These are phyloP conservation scores for Penicillium mononematosum DNA, from an alignment of 495 filamentous ascomycete genomes.

Conservation along the genomic window DNA sequence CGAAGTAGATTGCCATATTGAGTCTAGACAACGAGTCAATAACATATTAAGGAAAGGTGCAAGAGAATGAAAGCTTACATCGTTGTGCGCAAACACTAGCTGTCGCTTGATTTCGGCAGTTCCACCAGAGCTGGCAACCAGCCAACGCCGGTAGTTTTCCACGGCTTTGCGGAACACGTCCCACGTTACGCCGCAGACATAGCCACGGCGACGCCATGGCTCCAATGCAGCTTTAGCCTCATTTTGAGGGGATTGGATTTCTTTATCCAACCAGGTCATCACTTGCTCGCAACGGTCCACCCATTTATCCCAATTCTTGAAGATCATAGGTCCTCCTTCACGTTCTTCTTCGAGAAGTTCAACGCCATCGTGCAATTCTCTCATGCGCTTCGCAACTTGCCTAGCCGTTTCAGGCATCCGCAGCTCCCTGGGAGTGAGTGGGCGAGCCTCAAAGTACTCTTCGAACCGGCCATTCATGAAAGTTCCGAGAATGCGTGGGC, in stretches of 20 bases:
- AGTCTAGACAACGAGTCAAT: slow-evolving; percentile 55
- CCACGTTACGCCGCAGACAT: slow-evolving; percentile 87
- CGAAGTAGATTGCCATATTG: slow-evolving; percentile 98
- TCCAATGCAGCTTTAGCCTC: slow-evolving; percentile 38
- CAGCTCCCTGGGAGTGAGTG: slow-evolving; percentile 74
- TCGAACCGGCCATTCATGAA: slow-evolving; percentile 97
- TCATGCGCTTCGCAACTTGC: slow-evolving; percentile 98
- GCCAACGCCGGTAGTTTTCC: slow-evolving; percentile 72
- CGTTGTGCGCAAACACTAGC: slow-evolving; percentile 95
- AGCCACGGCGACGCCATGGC: slow-evolving; percentile 65
- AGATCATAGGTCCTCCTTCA: slow-evolving; percentile 75
- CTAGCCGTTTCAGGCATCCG: slow-evolving; percentile 78
- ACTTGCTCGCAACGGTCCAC: slow-evolving; percentile 74
- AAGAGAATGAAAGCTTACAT: slow-evolving; percentile 58
- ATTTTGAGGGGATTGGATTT: slow-evolving; percentile 52
- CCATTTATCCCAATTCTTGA: slow-evolving; percentile 97
- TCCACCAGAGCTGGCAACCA: slow-evolving; percentile 70
- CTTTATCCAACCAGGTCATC: slow-evolving; percentile 70
- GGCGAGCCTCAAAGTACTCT: slow-evolving; percentile 79
- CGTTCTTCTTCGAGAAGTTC: slow-evolving; percentile 77
- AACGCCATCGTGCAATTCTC: slow-evolving; percentile 92
- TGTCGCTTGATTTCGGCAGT: slow-evolving; percentile 62
- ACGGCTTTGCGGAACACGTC: slow-evolving; percentile 70
- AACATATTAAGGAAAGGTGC: background rate
- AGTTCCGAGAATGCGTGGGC: slow-evolving; percentile 87